These are phyloP conservation scores for Tulasnella sp. DNA, from an alignment of 768 basidiomycete species.

Conservation along the genomic window DNA sequence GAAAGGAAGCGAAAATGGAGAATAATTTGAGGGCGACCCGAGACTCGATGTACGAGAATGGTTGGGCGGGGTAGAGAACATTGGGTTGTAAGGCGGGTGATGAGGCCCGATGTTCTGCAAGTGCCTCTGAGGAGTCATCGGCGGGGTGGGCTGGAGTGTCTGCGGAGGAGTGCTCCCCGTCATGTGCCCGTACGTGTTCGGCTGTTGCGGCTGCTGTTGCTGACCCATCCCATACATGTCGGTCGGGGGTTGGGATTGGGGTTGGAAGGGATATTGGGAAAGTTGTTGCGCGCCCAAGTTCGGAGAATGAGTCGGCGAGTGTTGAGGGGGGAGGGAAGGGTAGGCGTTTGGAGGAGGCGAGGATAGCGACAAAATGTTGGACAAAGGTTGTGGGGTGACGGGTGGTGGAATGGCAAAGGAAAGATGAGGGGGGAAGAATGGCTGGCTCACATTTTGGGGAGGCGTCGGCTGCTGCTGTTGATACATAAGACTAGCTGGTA, in stretches of 20 bases:
- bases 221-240: neutral
- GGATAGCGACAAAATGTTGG: constrained; percentile 13
- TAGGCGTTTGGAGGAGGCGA: constrained; percentile 4
- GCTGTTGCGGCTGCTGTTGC: neutral
- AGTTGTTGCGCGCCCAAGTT: neutral
- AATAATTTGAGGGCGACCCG: constrained; percentile 1
- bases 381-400: constrained; percentile 11
- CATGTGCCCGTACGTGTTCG: neutral
- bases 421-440: constrained; percentile 12
- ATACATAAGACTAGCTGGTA: constrained; percentile 56
- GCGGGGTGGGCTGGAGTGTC: neutral
- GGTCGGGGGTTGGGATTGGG: neutral
- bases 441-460: constrained; percentile 11
- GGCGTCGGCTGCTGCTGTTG: constrained; percentile 12
- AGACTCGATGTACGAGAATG: neutral
- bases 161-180: neutral
- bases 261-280: neutral
- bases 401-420: constrained; percentile 13
- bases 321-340: neutral
- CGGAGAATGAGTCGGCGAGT: constrained; percentile 4
- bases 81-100: neutral
- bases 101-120: constrained; percentile 2
- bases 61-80: neutral
- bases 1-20: constrained; percentile 3
- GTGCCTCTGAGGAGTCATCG: constrained; percentile 9